A percentile compares a stretch with the other conserved stretches of the same genome.
Evolutionary conservation across 1,139 yeast species (phyloP).

Genomic region (Candida labiduridarum): DNA sequence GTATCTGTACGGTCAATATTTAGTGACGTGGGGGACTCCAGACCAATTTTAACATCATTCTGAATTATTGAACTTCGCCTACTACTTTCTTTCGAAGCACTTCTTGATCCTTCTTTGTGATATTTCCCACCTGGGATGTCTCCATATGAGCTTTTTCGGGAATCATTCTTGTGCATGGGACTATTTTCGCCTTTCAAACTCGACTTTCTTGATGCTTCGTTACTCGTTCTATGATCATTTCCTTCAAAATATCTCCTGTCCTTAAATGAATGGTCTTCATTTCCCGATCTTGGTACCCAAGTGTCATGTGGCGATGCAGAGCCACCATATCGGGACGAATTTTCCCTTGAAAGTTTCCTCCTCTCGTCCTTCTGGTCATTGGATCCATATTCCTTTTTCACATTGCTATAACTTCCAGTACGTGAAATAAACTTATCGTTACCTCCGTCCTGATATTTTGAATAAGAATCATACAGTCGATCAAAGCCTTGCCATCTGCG

Average conservation of each 20-base stretch:
- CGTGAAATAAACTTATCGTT: conserved; percentile 11
- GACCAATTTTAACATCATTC: not conserved
- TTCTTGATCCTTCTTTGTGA: conserved; percentile 3
- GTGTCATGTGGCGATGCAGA: conserved; percentile 9
- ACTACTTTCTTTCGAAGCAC: conserved; percentile 6
- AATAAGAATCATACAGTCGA: conserved; percentile 19
- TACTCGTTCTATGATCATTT: conserved; percentile 2
- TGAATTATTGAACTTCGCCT: conserved; percentile 5
- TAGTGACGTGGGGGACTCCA: conserved; percentile 7
- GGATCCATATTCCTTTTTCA: not conserved
- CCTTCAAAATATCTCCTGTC: conserved; percentile 1
- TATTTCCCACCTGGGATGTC: not conserved
- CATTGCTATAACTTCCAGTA: conserved; percentile 4
- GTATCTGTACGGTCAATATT: not conserved
- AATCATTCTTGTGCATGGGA: conserved; percentile 3
- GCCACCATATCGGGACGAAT: not conserved
- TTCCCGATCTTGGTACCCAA: conserved; percentile 3
- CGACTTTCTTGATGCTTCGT: conserved; percentile 5
- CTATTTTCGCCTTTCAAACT: conserved; percentile 1
- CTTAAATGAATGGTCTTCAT: not conserved
- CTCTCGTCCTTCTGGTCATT: conserved; percentile 6
- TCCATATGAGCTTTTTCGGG: conserved; percentile 10
- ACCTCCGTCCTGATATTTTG: conserved; percentile 11
- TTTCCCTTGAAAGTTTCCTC: conserved; percentile 1
- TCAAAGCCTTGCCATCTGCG: conserved; percentile 14